Base-by-base conservation (phyloP, 2,329 filamentous ascomycete species). In the Atkinsonella hypoxylon region DNA sequence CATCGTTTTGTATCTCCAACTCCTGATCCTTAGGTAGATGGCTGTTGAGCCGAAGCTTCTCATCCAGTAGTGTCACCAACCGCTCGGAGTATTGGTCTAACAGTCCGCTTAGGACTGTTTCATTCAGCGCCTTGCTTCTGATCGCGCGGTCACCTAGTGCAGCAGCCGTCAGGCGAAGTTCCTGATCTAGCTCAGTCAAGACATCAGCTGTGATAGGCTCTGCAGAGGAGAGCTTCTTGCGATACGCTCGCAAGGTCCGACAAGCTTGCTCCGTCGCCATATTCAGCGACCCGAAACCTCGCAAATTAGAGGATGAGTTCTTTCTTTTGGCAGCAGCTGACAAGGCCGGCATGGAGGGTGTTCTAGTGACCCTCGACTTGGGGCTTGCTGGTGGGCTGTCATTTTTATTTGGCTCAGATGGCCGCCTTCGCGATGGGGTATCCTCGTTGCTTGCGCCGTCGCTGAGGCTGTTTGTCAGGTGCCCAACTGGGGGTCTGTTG, bases 31-130 rank as follows among this genome's bases (percentile, higher is more conserved):
- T 61, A 9, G 47, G 38, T 36, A 62, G 59, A 34, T 67, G 62
- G 58, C 64, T 68, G 10, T 62, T 72, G 34, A 81, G 65, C 45
- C 75, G 69, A 47, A 89, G 73, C 63, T 85, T 86, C 64, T 88
- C 82, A 56, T 89, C 85, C 43, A 90, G 72, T 65, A 89, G 74
- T 44, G 74, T 79, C 6, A 88, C 79, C 45, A 90, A 69, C 53
- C 81, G 75, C 59, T 88, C 83, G 2, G 83, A 87, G 59, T 89
- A 89, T 65, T 87, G 80, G 57, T 89, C 86, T 8, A 90, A 69
- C 43, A 89, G 67, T 47, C 81, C 82, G 40, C 74, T 78, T 34
- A 85, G 67, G 46, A 78, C 70, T 17, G 73, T 75, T 59, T 82
- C 80, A 55, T 74, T 78, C 62, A 81, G 71, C 1, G 71, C 67